These are phyloP conservation scores for Solanum habrochaites DNA, from an alignment of 257 asterid genomes.

Conservation along the genomic window DNA sequence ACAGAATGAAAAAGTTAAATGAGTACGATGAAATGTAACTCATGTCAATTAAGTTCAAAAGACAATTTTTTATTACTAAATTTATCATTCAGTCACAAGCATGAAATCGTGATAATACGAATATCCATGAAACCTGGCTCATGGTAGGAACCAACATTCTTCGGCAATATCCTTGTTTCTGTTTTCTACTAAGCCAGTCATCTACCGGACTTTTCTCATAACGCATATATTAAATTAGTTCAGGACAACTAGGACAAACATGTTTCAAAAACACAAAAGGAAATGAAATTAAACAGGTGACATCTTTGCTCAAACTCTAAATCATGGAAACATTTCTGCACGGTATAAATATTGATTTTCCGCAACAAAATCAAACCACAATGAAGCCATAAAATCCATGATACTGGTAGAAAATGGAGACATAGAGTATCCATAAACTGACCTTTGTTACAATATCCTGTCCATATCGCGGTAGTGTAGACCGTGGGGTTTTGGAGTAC, in stretches of 20 bases:
- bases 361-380: neutral
- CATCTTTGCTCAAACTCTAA: no score
- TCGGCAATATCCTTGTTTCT: no score
- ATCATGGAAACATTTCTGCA: no score
- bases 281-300: no score
- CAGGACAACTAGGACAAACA: no score
- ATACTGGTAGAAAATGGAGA: neutral
- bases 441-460: constrained; percentile 81
- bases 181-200: no score
- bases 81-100: neutral
- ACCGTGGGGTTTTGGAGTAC: constrained; percentile 24
- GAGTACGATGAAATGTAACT: neutral
- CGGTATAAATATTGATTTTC: neutral
- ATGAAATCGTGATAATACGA: no score
- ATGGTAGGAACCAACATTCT: no score
- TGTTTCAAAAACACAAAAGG: no score
- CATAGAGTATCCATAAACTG: constrained; percentile 1
- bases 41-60: neutral
- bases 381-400: neutral
- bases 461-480: constrained; percentile 48
- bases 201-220: no score
- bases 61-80: neutral
- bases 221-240: no score
- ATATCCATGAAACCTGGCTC: no score
- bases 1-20: neutral